Evolutionary conservation across 305 asterid genomes (phyloP).

Genomic region (Solanum hybrid): DNA sequence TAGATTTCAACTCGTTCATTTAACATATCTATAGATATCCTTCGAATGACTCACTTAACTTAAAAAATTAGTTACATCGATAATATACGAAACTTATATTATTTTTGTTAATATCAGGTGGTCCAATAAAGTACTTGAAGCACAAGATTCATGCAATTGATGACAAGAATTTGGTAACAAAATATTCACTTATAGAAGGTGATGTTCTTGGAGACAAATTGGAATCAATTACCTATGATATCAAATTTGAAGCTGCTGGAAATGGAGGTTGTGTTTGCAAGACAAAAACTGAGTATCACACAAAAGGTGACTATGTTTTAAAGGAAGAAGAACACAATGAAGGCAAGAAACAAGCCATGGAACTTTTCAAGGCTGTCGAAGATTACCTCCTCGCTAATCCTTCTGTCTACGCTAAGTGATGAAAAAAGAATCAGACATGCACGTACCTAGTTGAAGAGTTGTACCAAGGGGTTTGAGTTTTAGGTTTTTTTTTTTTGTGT

Average conservation of each 20-base stretch:
- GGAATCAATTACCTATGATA: conserved; percentile 14
- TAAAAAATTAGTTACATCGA: not conserved
- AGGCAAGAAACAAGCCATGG: not conserved
- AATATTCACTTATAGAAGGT: conserved; percentile 17
- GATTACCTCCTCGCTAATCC: conserved; percentile 22
- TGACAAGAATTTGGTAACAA: conserved; percentile 1
- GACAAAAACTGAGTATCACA: not conserved
- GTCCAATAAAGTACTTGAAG: not conserved
- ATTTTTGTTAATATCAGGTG: not conserved
- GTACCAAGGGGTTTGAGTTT: not conserved
- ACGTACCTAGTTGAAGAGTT: not conserved
- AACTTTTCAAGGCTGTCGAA: conserved; percentile 24
- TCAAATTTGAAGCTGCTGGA: conserved; percentile 10
- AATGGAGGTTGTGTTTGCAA: conserved; percentile 17
- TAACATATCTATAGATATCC: too few relatives aligned
- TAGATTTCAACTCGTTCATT: not conserved
- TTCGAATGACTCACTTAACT: not conserved
- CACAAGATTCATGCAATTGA: conserved; percentile 7
- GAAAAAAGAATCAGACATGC: not conserved
- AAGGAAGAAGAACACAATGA: conserved; percentile 10
- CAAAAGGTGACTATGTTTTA: conserved; percentile 5
- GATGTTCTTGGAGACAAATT: conserved; percentile 15
- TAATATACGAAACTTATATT: not conserved
- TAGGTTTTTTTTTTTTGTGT: not conserved
- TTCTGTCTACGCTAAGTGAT: not conserved